A percentile compares a stretch with the other conserved stretches of the same genome.
phyloP scores from a whole-genome alignment of 2,329 filamentous ascomycete species.

The Colletotrichum spaethianum region DNA sequence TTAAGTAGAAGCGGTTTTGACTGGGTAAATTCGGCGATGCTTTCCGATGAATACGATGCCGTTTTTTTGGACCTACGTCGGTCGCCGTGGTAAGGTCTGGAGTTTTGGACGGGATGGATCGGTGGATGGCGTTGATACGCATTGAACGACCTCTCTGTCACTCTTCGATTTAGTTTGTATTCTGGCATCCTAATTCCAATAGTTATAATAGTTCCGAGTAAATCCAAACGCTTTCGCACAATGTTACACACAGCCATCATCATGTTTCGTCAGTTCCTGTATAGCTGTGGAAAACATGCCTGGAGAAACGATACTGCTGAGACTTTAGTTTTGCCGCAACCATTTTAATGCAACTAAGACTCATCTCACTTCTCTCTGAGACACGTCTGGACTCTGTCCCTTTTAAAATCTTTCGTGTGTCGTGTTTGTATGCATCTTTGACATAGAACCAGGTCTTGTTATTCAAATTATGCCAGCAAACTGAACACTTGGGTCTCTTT shows the following conservation, averaged over 20 bases:
- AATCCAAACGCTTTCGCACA: not conserved
- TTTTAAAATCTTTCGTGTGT: not conserved
- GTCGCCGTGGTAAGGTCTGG: not conserved
- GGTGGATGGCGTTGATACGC: not conserved
- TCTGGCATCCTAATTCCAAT: not conserved
- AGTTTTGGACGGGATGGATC: not conserved
- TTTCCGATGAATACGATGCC: not conserved
- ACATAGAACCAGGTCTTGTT: too few relatives aligned
- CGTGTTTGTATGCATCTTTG: not conserved
- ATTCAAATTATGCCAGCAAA: not conserved
- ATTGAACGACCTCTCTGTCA: not conserved
- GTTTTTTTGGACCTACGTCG: not conserved
- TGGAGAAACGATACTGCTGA: not conserved
- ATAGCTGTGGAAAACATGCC: not conserved
- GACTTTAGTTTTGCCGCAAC: not conserved
- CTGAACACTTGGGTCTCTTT: not conserved
- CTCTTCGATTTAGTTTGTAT: not conserved
- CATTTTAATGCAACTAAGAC: not conserved
- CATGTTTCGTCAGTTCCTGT: not conserved
- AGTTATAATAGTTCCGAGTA: too few relatives aligned
- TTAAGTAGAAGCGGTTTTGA: not conserved
- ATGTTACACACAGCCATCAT: not conserved
- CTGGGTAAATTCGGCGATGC: not conserved
- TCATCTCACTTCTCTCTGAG: not conserved
- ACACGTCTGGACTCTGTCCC: not conserved